Evolutionary conservation across 2,329 filamentous ascomycete species (phyloP), one percentile per base, ranked within the genome.

Genomic region (Torrubiella hemipterigena): DNA sequence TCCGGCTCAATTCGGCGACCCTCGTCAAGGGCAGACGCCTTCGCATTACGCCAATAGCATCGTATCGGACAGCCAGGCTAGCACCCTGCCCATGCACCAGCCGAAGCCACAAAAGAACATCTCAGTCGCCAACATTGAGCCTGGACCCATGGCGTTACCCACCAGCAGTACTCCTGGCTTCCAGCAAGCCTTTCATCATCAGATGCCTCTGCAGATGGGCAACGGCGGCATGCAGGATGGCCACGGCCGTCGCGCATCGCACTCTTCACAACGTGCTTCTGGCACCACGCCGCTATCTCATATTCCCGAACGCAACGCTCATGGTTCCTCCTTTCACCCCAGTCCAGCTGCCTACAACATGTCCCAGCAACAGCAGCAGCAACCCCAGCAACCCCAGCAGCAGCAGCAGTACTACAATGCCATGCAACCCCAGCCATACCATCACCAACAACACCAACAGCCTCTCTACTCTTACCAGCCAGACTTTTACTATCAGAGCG

Each of bases 81-180:
- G 52, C 40, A 54, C 59, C 26, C 61, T 72, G 42, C 72, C 85
- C 1, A 94, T 96, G 77, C 84, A 96, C 51, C 91, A 96, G 52
- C 91, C 91, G 35, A 80, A 84, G 31, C 89, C 91, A 7, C 87
- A 96, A 54, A 96, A 96, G 64, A 70, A 86, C 6, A 84, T 96
- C 19, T 95, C 87, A 8, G 77, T 96, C 36, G 83, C 85, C 35
- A 86, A 85, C 46, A 94, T 96, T 43, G 91, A 96, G 54, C n/a
- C n/a, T n/a, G n/a, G n/a, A n/a, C 82, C 82, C 7, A 85, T 87
- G 4, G 76, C 73, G 5, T 67, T 59, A 44, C 50, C 56, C 31
- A 63, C 63, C 45, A 65, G 42, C 60, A 75, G 56, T 24, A 83
- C 84, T 46, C 82, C 85, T n/a, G 22, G 12, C 1, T 94, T 93